Evolutionary conservation across 805 yeast species (phyloP).

Genomic region (Nakazawaea molendinolei): DNA sequence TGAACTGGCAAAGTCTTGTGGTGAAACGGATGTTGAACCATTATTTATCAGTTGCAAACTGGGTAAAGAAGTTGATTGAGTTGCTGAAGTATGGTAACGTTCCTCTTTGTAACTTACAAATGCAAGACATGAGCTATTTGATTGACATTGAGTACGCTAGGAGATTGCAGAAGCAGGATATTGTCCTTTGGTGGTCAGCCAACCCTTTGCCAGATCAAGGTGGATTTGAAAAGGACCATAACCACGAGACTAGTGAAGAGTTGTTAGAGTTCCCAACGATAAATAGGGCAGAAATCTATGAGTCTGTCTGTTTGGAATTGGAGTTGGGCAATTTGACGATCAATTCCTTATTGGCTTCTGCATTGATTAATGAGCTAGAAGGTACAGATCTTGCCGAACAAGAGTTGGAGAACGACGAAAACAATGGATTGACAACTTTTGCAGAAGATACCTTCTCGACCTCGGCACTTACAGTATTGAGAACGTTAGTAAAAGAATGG

Average conservation of each 20-base stretch:
- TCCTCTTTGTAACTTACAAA: slow-evolving; percentile 79
- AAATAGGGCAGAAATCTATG: slow-evolving; percentile 74
- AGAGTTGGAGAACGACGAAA: neutral
- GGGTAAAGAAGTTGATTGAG: slow-evolving; percentile 61
- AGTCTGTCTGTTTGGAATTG: slow-evolving; percentile 71
- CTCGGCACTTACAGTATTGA: slow-evolving; percentile 62
- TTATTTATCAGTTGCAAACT: slow-evolving; percentile 63
- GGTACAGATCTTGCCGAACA: slow-evolving; percentile 69
- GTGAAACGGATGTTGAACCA: slow-evolving; percentile 63
- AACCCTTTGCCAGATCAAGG: slow-evolving; percentile 79
- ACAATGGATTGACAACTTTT: slow-evolving; percentile 31
- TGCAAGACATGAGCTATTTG: slow-evolving; percentile 61
- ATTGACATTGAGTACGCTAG: slow-evolving; percentile 88
- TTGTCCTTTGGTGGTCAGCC: slow-evolving; percentile 92
- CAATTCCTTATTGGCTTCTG: slow-evolving; percentile 80
- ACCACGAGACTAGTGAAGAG: slow-evolving; percentile 36
- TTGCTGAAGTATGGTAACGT: slow-evolving; percentile 69
- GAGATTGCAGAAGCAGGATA: slow-evolving; percentile 51
- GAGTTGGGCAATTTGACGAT: slow-evolving; percentile 74
- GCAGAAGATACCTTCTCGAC: slow-evolving; percentile 81
- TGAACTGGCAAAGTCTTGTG: slow-evolving; percentile 75
- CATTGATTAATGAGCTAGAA: slow-evolving; percentile 80
- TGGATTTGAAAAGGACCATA: slow-evolving; percentile 61
- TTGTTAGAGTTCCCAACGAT: slow-evolving; percentile 60
- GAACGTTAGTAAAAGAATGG: slow-evolving; percentile 78